Evolutionary conservation across 2,329 filamentous ascomycete species (phyloP).

Genomic region (Talaromyces rugulosus): DNA sequence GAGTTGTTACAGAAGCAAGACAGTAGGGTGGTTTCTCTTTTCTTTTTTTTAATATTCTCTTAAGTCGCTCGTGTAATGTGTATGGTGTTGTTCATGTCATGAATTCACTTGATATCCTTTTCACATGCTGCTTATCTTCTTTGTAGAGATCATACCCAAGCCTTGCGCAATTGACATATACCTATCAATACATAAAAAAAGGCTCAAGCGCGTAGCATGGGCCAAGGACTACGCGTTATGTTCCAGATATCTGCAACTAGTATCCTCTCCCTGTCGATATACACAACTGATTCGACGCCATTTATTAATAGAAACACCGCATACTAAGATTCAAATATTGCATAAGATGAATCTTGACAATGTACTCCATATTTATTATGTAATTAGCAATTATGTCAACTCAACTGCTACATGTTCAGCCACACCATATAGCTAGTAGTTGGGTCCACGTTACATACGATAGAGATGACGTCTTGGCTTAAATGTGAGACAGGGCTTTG

Average conservation of each 20-base stretch:
- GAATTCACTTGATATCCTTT: slow-evolving; percentile 12
- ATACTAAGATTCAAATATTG: too few species aligned
- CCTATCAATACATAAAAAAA: background rate
- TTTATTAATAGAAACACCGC: background rate
- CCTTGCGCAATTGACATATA: background rate
- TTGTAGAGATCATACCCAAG: background rate
- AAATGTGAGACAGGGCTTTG: background rate
- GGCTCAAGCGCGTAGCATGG: too few species aligned
- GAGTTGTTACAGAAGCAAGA: slow-evolving; percentile 68
- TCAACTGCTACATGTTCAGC: background rate
- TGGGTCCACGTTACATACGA: background rate
- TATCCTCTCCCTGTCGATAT: too few species aligned
- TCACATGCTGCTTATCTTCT: background rate
- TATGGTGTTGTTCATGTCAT: slow-evolving; percentile 6
- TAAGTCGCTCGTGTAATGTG: slow-evolving; percentile 3
- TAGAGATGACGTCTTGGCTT: background rate
- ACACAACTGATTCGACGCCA: background rate
- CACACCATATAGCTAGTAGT: background rate
- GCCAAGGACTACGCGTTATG: too few species aligned
- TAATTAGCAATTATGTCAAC: background rate
- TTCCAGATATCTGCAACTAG: too few species aligned
- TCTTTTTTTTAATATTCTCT: background rate
- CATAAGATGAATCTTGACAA: too few species aligned
- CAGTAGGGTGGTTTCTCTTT: slow-evolving; percentile 21
- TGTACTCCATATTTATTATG: background rate